Percentiles rank a stretch among this genome's conserved stretches.
Conservation (phyloP, 306 rosid genomes). For the Quillaja saponaria region DNA sequence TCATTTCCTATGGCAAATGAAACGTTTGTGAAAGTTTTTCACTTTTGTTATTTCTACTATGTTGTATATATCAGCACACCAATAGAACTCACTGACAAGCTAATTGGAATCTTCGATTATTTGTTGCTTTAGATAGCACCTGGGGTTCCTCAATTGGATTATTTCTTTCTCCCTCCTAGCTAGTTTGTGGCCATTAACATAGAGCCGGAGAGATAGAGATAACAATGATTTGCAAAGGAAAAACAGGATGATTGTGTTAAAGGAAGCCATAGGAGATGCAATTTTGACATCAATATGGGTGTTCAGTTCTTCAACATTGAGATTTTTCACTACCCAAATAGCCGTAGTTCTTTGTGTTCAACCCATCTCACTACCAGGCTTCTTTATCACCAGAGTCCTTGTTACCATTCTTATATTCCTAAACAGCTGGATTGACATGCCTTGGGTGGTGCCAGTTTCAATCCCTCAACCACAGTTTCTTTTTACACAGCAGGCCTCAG, state of each 20-base stretch:
- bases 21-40: no score
- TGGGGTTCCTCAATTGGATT: no score
- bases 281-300: conserved; percentile 51
- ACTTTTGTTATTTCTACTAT: no score
- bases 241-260: conserved; percentile 34
- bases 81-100: not conserved
- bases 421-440: conserved; percentile 32
- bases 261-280: conserved; percentile 46
- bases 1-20: no score
- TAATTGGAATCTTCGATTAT: not conserved
- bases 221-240: not conserved
- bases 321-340: conserved; percentile 35
- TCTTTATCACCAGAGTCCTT: conserved; percentile 45
- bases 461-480: conserved; percentile 42
- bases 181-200: not conserved
- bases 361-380: conserved; percentile 30
- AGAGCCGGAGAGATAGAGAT: not conserved
- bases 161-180: not conserved
- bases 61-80: no score
- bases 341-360: conserved; percentile 37
- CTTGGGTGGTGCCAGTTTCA: conserved; percentile 60
- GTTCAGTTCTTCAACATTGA: conserved; percentile 37
- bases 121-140: no score
- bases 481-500: conserved; percentile 40
- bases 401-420: conserved; percentile 24